Evolutionary conservation across 768 basidiomycete species (phyloP).

Genomic region (Exsudoporus frostii): DNA sequence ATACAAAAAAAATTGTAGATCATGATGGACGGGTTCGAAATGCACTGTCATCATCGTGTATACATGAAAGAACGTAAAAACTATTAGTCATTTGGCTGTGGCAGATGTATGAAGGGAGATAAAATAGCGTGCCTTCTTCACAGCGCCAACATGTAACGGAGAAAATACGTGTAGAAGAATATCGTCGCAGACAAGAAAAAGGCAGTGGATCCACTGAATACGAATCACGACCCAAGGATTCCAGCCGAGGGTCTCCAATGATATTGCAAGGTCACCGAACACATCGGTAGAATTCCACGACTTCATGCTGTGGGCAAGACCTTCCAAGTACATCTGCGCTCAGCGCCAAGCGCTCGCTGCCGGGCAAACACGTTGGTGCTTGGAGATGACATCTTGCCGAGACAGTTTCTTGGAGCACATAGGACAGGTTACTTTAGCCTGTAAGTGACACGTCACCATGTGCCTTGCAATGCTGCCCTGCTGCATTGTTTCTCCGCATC

Average conservation of each 20-base stretch:
- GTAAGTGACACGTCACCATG: constrained; percentile 26
- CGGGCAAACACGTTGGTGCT: constrained; percentile 26
- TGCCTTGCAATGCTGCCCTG: constrained; percentile 30
- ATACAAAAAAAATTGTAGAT: neutral
- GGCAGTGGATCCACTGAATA: neutral
- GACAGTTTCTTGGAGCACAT: constrained; percentile 28
- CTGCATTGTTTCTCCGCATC: constrained; percentile 23
- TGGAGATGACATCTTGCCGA: constrained; percentile 26
- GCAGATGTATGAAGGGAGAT: neutral
- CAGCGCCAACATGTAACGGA: neutral
- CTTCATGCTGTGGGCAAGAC: too few relatives aligned
- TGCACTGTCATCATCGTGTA: neutral
- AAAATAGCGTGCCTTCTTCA: constrained; percentile 2
- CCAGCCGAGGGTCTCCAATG: neutral
- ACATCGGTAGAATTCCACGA: too few relatives aligned
- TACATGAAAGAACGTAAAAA: neutral
- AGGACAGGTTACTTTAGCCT: constrained; percentile 27
- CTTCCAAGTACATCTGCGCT: neutral
- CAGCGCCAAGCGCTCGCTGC: constrained; percentile 14
- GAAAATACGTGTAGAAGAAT: neutral
- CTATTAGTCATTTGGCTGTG: neutral
- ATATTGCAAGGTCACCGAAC: neutral
- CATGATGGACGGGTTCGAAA: neutral
- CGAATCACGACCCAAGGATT: neutral
- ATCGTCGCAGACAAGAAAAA: neutral